Base-by-base conservation (phyloP, 2,329 filamentous ascomycete species). In the Sporothrix sp. region DNA sequence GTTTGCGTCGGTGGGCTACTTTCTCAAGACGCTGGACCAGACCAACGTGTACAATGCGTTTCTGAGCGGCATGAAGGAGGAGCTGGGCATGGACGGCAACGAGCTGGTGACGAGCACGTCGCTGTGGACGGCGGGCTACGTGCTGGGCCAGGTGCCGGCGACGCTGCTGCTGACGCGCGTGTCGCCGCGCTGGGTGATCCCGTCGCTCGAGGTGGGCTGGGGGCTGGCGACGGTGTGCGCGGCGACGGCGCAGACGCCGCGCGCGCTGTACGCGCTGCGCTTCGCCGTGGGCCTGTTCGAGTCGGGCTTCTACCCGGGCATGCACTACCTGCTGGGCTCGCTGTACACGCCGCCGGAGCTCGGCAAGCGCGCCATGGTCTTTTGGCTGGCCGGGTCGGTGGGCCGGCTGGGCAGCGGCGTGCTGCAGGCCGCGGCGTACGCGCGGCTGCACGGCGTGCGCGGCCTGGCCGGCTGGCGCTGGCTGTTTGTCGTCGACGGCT, bases 321-420 rank as follows among this genome's bases (percentile, higher is more conserved):
- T 78, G 38, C 68, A 71, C 54, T 71, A 70, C 52, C 63, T 71
- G 48, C 62, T 72, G 3, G 69, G 70, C 7, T 66, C 74, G 0
- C 83, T 79, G 79, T 83, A 82, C 57, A 82, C 73, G 0, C 70
- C 72, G 14, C 66, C 69, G 11, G 80, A 84, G 54, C 70, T 84
- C 0, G 79, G 77, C 1, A 84, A 83, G 60, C 71, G 81, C 1
- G 77, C 72, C 4, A 79, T 76, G 42, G 75, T 84, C 44, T 84
- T 84, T 58, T 81, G 77, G 1, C 70, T 76, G 0, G 78, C 76
- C 10, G 79, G 78, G 1, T 68, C 81, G 1, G 75, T 75, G 74
- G 58, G 58, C 6, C 25, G 16, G 4, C 60, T 66, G 52, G 57
- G 65, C 14, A 62, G 60, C 38, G 65, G 65, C 0, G 63, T 66